These are phyloP conservation scores for Trametes cubensis DNA, from an alignment of 768 basidiomycete genomes.

Conservation along the genomic window DNA sequence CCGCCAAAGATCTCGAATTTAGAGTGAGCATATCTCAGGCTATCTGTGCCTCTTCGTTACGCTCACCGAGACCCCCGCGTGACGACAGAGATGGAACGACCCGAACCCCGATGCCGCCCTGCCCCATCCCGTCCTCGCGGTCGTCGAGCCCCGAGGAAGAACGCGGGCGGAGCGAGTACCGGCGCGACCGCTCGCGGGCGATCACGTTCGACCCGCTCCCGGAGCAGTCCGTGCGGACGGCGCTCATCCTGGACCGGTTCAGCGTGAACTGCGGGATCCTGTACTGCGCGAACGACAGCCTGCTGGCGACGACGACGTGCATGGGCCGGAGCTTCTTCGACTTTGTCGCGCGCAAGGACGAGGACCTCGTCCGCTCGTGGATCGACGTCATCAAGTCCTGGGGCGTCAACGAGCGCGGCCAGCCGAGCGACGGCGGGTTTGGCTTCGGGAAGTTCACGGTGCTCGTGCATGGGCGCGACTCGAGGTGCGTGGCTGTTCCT, in stretches of 20 bases:
- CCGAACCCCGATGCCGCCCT: constrained; percentile 36
- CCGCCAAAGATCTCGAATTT: constrained; percentile 41
- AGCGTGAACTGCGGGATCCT: constrained; percentile 62
- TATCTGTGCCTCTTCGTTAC: constrained; percentile 41
- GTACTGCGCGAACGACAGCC: constrained; percentile 74
- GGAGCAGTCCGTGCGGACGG: constrained; percentile 71
- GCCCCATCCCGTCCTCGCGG: constrained; percentile 37
- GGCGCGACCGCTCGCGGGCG: constrained; percentile 17
- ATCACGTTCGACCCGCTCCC: constrained; percentile 67
- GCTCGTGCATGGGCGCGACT: constrained; percentile 61
- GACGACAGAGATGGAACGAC: constrained; percentile 36
- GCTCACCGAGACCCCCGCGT: constrained; percentile 26
- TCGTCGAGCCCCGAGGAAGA: constrained; percentile 14
- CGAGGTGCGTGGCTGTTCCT: constrained; percentile 56
- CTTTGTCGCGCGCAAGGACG: constrained; percentile 67
- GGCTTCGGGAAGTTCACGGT: constrained; percentile 76
- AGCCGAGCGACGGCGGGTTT: constrained; percentile 83
- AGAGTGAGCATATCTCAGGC: constrained; percentile 35
- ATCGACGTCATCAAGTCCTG: constrained; percentile 78
- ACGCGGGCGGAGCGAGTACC: background rate
- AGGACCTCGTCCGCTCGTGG: constrained; percentile 69
- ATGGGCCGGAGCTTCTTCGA: constrained; percentile 75
- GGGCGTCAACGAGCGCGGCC: constrained; percentile 83
- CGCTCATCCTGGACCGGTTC: constrained; percentile 83
- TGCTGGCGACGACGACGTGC: constrained; percentile 59